These are phyloP conservation scores for Pythium diclinum DNA, from an alignment of 352 stramenopile genomes.

Conservation along the genomic window DNA sequence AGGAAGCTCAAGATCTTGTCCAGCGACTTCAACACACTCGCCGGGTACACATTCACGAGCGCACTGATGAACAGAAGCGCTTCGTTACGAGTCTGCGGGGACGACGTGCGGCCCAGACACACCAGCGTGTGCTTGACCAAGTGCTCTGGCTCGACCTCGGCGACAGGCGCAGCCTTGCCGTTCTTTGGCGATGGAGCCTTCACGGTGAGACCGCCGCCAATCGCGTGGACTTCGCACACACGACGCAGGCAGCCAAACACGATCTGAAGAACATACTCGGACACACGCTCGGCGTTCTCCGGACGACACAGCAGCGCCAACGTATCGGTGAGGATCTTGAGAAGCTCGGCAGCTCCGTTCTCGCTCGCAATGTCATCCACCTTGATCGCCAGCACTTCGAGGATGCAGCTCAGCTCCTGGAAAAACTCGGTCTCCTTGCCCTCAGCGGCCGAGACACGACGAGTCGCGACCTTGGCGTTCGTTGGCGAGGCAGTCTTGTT, in stretches of 20 bases:
- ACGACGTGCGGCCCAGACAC: constrained; percentile 61
- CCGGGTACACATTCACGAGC: constrained; percentile 70
- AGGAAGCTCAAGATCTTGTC: constrained; percentile 76
- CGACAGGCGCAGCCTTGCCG: constrained; percentile 27
- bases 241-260: constrained; percentile 74
- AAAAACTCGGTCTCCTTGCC: constrained; percentile 32
- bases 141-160: constrained; percentile 45
- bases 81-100: constrained; percentile 77
- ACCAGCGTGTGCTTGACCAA: constrained; percentile 80
- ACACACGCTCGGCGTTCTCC: constrained; percentile 51
- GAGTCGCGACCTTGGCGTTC: constrained; percentile 14
- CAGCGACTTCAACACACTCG: constrained; percentile 70
- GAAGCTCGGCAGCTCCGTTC: constrained; percentile 32
- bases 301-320: constrained; percentile 54
- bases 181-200: constrained; percentile 8
- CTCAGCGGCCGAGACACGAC: constrained; percentile 12
- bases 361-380: constrained; percentile 40
- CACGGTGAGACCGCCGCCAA: neutral
- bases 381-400: constrained; percentile 76
- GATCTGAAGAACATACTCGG: constrained; percentile 81
- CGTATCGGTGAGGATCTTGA: constrained; percentile 57
- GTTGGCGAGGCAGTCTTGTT: constrained; percentile 17
- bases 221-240: constrained; percentile 51
- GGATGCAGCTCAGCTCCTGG: constrained; percentile 62
- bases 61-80: constrained; percentile 78